Base-by-base conservation (phyloP, 345 rosid species). In the Barbarea vulgaris region DNA sequence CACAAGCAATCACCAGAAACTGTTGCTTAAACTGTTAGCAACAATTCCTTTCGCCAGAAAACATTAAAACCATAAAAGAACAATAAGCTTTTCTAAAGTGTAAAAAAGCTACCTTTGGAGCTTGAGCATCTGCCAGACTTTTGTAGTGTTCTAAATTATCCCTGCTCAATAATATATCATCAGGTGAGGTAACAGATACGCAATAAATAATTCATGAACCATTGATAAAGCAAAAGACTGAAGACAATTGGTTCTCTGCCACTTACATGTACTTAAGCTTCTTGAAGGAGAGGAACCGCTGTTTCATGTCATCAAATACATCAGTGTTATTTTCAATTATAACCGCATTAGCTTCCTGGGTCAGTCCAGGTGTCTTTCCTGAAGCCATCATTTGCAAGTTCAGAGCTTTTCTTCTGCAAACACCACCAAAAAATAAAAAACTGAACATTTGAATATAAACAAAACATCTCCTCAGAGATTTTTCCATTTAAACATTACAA, bases 1-100 rank as follows among this genome's bases (percentile, higher is more conserved):
- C 97, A 84, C 99, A 95, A 74, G 99, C 94, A 77, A 92, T 86
- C 84, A 90, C 97, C 92, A 89, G 83, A 81, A 95, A 90, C 99
- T 92, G 91, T 81, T 71, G 80, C 80, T 33, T 62, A 79, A 52
- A n/a, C 66, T 57, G 73, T 77, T 71, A 77, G 81, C 41, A 72
- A 51, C 69, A n/a, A 18, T 46, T 44, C 66, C 34, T 50, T 70
- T 64, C 24, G 25, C 76, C 64, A 69, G 6, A 69, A n/a, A 53
- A 61, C 19, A 50, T 5, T 9, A 19, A 75, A 59, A 57, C 36
- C 8, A 9, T 17, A 67, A 76, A 33, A 28, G 47, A 55, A 56
- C 66, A 64, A 46, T 1, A 44, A 42, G 56, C 12, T 8, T 61
- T 17, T 46, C 15, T 36, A 21, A 62, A 51, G 42, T 52, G 31